These are phyloP conservation scores for Diaporthe destruens DNA, from an alignment of 2,329 filamentous ascomycete genomes.

Conservation along the genomic window DNA sequence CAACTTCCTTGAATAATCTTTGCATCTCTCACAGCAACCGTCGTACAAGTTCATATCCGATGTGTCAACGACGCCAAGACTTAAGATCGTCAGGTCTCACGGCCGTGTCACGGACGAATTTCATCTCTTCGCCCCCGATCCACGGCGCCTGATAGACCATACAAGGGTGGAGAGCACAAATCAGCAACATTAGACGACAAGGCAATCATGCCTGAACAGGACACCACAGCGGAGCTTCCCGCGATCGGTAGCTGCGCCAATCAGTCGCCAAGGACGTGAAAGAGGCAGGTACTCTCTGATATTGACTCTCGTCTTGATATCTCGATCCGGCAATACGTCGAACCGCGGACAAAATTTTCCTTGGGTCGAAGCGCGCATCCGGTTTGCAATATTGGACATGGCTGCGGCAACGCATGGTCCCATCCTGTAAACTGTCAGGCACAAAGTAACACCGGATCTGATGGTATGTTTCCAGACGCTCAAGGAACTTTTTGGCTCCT, in stretches of 20 bases:
- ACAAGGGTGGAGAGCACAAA: neutral
- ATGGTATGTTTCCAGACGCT: neutral
- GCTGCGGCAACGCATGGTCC: neutral
- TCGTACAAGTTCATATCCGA: conserved; percentile 18
- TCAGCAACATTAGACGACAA: conserved; percentile 11
- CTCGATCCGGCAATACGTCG: neutral
- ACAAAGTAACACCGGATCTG: neutral
- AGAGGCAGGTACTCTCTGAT: neutral
- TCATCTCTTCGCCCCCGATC: neutral
- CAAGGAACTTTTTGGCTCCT: neutral
- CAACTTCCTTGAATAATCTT: conserved; percentile 23
- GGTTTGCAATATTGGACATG: neutral
- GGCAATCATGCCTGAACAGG: neutral
- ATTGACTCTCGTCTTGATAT: neutral
- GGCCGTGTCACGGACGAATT: conserved; percentile 14
- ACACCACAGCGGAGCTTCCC: neutral
- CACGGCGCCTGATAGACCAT: neutral
- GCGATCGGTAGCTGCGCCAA: neutral
- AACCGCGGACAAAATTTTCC: neutral
- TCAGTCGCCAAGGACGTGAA: neutral
- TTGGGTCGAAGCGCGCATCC: neutral
- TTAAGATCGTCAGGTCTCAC: conserved; percentile 15
- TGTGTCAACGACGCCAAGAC: conserved; percentile 27
- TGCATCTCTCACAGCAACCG: conserved; percentile 12
- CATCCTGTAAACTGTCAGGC: neutral